phyloP scores from a whole-genome alignment of 768 basidiomycete species.

The Agrocybe pediades region DNA sequence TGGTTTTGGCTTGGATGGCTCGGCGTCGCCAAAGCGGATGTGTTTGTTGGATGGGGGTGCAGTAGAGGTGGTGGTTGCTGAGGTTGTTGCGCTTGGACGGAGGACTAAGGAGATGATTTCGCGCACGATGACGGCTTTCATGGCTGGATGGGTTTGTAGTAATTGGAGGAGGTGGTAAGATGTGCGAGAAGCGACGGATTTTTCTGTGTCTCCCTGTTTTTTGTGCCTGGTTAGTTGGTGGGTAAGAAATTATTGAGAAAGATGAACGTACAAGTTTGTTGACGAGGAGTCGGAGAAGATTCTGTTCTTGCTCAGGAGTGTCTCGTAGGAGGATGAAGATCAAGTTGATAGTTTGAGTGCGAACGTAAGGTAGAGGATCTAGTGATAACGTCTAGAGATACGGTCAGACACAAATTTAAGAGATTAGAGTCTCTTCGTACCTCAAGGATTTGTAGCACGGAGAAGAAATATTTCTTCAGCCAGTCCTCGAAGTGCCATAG shows the following conservation, averaged over 20 bases:
- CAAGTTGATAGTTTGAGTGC: constrained; percentile 79
- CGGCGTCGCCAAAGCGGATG: constrained; percentile 52
- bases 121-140: constrained; percentile 88
- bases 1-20: constrained; percentile 31
- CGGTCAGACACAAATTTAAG: background rate
- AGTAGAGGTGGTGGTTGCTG: constrained; percentile 32
- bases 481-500: constrained; percentile 96
- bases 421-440: constrained; percentile 41
- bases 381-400: constrained; percentile 65
- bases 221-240: constrained; percentile 19
- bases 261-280: constrained; percentile 79
- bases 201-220: constrained; percentile 83
- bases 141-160: constrained; percentile 87
- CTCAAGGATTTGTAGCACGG: constrained; percentile 87
- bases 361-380: constrained; percentile 86
- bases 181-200: constrained; percentile 83
- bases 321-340: constrained; percentile 80
- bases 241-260: no score
- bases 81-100: constrained; percentile 47
- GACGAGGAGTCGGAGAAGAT: constrained; percentile 86
- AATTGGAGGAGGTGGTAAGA: constrained; percentile 90
- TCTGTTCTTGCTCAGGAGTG: constrained; percentile 98
- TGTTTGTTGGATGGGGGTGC: constrained; percentile 37
- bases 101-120: constrained; percentile 84
- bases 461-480: constrained; percentile 97